These are phyloP conservation scores for Neocatenulostroma microsporum DNA, from an alignment of 2,329 filamentous ascomycete species.

Conservation along the genomic window DNA sequence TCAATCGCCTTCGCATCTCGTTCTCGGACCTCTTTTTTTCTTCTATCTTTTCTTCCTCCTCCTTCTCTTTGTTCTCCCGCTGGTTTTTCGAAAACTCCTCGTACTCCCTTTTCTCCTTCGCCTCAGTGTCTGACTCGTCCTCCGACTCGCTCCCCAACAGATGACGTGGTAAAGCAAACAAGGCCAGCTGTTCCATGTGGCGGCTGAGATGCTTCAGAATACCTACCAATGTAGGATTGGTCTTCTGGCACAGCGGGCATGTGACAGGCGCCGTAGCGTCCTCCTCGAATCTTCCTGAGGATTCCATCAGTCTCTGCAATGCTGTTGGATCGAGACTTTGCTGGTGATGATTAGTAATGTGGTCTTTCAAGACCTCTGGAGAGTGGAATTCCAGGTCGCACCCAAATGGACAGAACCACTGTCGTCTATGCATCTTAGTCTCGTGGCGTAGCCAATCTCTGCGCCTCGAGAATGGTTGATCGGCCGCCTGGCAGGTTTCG, in stretches of 20 bases:
- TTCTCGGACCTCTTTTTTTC: not conserved
- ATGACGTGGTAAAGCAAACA: constrained; percentile 16
- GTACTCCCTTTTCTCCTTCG: not conserved
- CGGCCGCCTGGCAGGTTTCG: constrained; percentile 3
- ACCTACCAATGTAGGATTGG: constrained; percentile 8
- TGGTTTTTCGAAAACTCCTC: not conserved
- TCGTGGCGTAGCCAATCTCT: constrained; percentile 2
- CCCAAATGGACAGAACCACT: constrained; percentile 7
- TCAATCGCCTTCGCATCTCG: too few relatives aligned
- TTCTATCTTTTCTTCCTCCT: constrained; percentile 4
- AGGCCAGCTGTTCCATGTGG: constrained; percentile 22
- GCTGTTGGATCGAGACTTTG: too few relatives aligned
- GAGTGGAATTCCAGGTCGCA: constrained; percentile 2
- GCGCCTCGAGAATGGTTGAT: not conserved
- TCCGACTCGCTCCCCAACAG: not conserved
- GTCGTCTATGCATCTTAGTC: constrained; percentile 5
- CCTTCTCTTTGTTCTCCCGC: not conserved
- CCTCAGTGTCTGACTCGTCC: not conserved
- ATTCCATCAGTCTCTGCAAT: too few relatives aligned
- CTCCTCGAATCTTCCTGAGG: too few relatives aligned
- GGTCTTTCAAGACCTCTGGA: not conserved
- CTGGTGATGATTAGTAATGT: too few relatives aligned
- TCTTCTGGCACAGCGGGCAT: constrained; percentile 9
- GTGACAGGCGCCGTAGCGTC: too few relatives aligned
- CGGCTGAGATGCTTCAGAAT: constrained; percentile 19